These are phyloP conservation scores for Salvia hispanica DNA, from an alignment of 257 asterid species.

Conservation along the genomic window DNA sequence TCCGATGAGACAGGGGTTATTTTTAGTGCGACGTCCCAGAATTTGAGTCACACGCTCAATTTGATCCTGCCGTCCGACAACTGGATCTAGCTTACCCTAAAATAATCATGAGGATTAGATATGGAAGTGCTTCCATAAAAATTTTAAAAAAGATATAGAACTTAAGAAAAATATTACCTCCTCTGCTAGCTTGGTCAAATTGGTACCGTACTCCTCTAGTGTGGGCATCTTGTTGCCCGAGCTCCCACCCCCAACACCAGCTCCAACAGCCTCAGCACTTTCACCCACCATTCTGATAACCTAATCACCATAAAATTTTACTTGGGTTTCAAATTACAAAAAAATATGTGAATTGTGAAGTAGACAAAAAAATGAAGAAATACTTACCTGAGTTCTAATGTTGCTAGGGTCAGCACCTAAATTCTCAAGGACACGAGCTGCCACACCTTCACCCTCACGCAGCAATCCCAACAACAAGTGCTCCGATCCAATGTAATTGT, in stretches of 20 bases:
- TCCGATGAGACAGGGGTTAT: slow-evolving; percentile 98
- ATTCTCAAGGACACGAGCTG: slow-evolving; percentile 95
- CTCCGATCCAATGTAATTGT: slow-evolving; percentile 98
- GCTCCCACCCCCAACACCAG: slow-evolving; percentile 80
- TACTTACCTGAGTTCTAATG: slow-evolving; percentile 81
- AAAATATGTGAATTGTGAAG: neutral
- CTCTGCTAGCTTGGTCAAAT: slow-evolving; percentile 78
- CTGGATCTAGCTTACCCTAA: slow-evolving; percentile 98
- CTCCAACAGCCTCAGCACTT: slow-evolving; percentile 77
- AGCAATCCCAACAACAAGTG: slow-evolving; percentile 94
- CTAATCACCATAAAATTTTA: slow-evolving; percentile 35
- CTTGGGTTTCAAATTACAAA: slow-evolving; percentile 15
- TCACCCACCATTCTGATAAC: slow-evolving; percentile 86
- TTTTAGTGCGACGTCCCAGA: slow-evolving; percentile 93
- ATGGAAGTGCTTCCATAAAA: slow-evolving; percentile 2
- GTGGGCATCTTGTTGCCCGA: slow-evolving; percentile 80
- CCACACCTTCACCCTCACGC: slow-evolving; percentile 99
- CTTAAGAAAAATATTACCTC: slow-evolving; percentile 56
- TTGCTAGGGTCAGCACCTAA: slow-evolving; percentile 94
- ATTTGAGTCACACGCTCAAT: slow-evolving; percentile 98
- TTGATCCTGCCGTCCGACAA: slow-evolving; percentile 88
- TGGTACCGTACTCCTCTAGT: slow-evolving; percentile 79
- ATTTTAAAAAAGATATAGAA: slow-evolving; percentile 8
- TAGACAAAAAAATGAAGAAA: slow-evolving; percentile 1
- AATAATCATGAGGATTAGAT: slow-evolving; percentile 31